These are phyloP conservation scores for Groenewaldozyma salmanticensis DNA, from an alignment of 805 yeast genomes.

Conservation along the genomic window DNA sequence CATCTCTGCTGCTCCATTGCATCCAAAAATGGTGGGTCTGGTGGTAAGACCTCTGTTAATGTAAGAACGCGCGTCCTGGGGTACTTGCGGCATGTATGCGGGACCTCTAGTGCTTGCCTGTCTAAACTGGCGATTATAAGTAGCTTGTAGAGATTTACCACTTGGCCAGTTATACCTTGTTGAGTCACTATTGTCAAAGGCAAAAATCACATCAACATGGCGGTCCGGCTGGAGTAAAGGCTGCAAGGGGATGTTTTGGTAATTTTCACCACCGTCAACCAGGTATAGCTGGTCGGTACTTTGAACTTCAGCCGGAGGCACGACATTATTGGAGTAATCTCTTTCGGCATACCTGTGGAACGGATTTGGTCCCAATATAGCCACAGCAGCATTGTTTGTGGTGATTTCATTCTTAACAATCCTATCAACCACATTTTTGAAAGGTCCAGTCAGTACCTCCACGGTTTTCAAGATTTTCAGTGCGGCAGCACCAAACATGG, in stretches of 20 bases:
- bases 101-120: slow-evolving; percentile 13
- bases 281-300: slow-evolving; percentile 36
- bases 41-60: slow-evolving; percentile 11
- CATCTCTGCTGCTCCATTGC: slow-evolving; percentile 46
- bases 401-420: background rate
- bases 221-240: slow-evolving; percentile 57
- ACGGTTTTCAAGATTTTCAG: slow-evolving; percentile 48
- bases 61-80: slow-evolving; percentile 8
- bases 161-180: slow-evolving; percentile 28
- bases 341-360: slow-evolving; percentile 40
- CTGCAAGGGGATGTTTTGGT: slow-evolving; percentile 51
- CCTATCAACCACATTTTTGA: slow-evolving; percentile 2
- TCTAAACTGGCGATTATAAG: slow-evolving; percentile 23
- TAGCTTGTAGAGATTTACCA: slow-evolving; percentile 21
- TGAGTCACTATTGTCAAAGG: slow-evolving; percentile 31
- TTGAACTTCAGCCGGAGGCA: slow-evolving; percentile 25
- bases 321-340: slow-evolving; percentile 17
- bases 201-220: slow-evolving; percentile 53
- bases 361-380: slow-evolving; percentile 68
- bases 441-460: slow-evolving; percentile 63
- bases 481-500: slow-evolving; percentile 39
- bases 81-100: slow-evolving; percentile 10
- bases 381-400: slow-evolving; percentile 44
- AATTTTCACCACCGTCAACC: slow-evolving; percentile 70
- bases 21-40: slow-evolving; percentile 66